A percentile compares a stretch with the other conserved stretches of the same genome.
These are phyloP conservation scores for Penicillium fimorum DNA, from an alignment of 495 filamentous ascomycete species.

Conservation along the genomic window DNA sequence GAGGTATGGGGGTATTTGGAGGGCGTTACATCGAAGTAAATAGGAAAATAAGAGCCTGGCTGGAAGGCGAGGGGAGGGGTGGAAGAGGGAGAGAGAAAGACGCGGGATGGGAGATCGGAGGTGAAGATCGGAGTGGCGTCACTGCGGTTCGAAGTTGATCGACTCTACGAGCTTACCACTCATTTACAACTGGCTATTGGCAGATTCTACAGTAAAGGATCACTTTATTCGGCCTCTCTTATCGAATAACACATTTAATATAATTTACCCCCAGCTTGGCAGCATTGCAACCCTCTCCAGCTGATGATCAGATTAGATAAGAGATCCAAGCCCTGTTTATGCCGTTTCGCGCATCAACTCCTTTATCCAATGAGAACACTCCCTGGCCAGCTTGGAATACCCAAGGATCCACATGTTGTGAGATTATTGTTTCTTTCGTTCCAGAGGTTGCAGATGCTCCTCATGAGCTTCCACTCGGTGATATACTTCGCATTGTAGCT, in stretches of 20 bases:
- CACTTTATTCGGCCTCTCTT: no score
- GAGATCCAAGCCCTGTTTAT: neutral
- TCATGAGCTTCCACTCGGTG: conserved; percentile 17
- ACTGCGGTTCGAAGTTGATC: conserved; percentile 1
- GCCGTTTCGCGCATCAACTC: neutral
- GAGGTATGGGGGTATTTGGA: neutral
- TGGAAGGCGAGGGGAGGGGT: conserved; percentile 1
- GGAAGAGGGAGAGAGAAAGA: conserved; percentile 1
- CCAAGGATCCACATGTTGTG: neutral
- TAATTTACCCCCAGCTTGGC: neutral
- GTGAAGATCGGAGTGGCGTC: conserved; percentile 24
- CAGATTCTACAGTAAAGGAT: no score
- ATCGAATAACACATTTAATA: no score
- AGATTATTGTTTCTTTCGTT: conserved; percentile 47
- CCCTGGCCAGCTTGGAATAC: neutral
- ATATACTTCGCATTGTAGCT: conserved; percentile 60
- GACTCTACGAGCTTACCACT: neutral
- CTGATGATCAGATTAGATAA: conserved; percentile 36
- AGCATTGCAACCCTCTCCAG: neutral
- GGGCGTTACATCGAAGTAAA: neutral
- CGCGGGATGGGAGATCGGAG: conserved; percentile 5
- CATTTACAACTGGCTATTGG: neutral
- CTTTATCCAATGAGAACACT: neutral
- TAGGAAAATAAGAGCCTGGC: neutral
- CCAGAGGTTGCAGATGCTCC: conserved; percentile 58